Conservation (phyloP, 1,284 basidiomycete species). For the Austroboletus niveus region DNA sequence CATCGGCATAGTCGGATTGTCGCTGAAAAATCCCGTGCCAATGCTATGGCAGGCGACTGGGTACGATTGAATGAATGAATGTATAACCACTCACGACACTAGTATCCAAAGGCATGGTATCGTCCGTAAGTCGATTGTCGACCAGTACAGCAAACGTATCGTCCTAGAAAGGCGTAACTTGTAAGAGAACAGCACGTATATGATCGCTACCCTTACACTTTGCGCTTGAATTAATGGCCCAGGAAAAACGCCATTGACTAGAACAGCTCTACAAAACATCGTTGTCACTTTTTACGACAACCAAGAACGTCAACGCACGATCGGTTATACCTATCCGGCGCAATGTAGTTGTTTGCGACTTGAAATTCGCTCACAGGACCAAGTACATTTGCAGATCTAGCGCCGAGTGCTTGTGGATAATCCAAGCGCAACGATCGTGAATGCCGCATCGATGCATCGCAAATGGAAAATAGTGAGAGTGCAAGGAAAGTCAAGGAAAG, state of each 20-base stretch:
- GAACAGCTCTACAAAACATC: slow-evolving; percentile 8
- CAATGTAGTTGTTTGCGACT: slow-evolving; percentile 23
- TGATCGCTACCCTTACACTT: slow-evolving; percentile 6
- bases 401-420: background rate
- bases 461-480: background rate
- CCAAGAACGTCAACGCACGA: slow-evolving; percentile 13
- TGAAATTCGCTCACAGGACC: slow-evolving; percentile 1
- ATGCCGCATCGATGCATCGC: background rate
- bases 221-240: slow-evolving; percentile 15
- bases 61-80: too few relatives aligned
- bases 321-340: slow-evolving; percentile 30
- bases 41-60: slow-evolving; percentile 20
- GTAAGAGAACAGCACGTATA: background rate
- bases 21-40: slow-evolving; percentile 4
- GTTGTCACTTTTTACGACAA: background rate
- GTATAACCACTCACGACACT: slow-evolving; percentile 20
- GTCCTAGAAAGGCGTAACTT: slow-evolving; percentile 2
- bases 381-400: background rate
- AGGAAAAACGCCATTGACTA: slow-evolving; percentile 13
- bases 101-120: slow-evolving; percentile 28
- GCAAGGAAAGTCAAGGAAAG: slow-evolving; percentile 8
- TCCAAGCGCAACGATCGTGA: background rate
- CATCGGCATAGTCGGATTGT: slow-evolving; percentile 34
- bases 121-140: slow-evolving; percentile 26
- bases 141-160: slow-evolving; percentile 20